These are phyloP conservation scores for Trichoderma atrobrunneum DNA, from an alignment of 2,329 filamentous ascomycete genomes.

Conservation along the genomic window DNA sequence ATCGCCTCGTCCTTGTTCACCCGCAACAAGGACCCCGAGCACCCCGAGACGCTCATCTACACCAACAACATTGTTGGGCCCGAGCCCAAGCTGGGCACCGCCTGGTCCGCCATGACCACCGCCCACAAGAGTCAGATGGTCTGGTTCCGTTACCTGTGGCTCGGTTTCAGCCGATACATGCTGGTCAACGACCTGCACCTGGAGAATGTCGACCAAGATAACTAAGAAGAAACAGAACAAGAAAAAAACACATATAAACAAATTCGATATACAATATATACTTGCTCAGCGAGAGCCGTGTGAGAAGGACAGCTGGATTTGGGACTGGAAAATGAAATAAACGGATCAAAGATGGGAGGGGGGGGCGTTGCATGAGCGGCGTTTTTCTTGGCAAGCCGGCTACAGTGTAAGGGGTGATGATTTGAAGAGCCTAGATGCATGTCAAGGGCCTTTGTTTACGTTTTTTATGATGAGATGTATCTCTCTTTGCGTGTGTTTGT, in stretches of 20 bases:
- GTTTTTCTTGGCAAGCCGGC: constrained; percentile 10
- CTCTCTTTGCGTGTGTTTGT: background rate
- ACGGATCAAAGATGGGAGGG: background rate
- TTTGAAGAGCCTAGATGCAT: constrained; percentile 6
- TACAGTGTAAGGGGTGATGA: background rate
- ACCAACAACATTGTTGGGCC: constrained; percentile 66
- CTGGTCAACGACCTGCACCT: constrained; percentile 80
- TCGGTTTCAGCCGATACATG: constrained; percentile 89
- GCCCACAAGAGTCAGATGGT: constrained; percentile 96
- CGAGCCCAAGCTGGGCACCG: constrained; percentile 48
- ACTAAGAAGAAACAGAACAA: background rate
- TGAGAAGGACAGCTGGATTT: background rate
- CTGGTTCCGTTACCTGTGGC: constrained; percentile 98
- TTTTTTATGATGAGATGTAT: constrained; percentile 8
- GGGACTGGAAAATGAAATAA: background rate
- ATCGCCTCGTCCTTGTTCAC: constrained; percentile 54
- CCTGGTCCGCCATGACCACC: constrained; percentile 81
- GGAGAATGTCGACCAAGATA: constrained; percentile 34
- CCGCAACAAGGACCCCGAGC: constrained; percentile 34
- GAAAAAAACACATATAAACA: background rate
- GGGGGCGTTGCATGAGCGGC: constrained; percentile 17
- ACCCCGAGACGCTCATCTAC: constrained; percentile 63
- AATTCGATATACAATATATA: background rate
- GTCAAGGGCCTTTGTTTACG: background rate
- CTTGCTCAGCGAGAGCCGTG: background rate